These are phyloP conservation scores for Dillenia turbinata DNA, from an alignment of 164 flowering plant genomes.

Conservation along the genomic window DNA sequence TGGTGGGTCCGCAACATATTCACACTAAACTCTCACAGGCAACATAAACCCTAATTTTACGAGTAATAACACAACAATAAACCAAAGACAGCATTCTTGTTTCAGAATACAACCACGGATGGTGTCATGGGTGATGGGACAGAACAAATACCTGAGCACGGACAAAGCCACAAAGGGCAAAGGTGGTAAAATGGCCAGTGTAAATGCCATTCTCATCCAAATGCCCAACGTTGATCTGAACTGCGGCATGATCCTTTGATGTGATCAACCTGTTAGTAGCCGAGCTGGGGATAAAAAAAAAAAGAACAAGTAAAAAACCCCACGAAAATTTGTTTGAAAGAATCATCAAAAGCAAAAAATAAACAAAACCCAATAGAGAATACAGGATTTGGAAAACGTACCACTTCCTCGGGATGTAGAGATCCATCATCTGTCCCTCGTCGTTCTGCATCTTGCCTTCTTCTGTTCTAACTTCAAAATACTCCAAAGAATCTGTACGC, in stretches of 20 bases:
- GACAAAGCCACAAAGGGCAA: constrained; percentile 75
- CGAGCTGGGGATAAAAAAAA: constrained; percentile 35
- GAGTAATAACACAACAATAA: too few relatives aligned
- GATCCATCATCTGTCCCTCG: constrained; percentile 51
- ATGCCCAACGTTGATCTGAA: constrained; percentile 76
- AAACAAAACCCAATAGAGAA: too few relatives aligned
- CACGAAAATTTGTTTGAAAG: too few relatives aligned
- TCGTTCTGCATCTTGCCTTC: constrained; percentile 48
- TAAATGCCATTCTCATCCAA: constrained; percentile 63
- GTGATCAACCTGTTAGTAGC: constrained; percentile 85
- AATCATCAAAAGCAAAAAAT: not conserved
- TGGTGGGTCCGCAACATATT: too few relatives aligned
- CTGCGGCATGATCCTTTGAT: constrained; percentile 80
- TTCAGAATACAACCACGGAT: too few relatives aligned
- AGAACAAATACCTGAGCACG: constrained; percentile 59
- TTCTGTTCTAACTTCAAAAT: too few relatives aligned
- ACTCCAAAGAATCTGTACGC: too few relatives aligned
- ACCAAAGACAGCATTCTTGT: too few relatives aligned
- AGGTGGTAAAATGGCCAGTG: constrained; percentile 54
- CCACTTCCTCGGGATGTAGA: constrained; percentile 61
- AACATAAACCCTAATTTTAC: too few relatives aligned
- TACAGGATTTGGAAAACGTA: constrained; percentile 3
- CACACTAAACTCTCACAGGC: too few relatives aligned
- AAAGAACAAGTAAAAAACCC: not conserved
- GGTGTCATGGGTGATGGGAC: too few relatives aligned